Conservation (phyloP, 768 basidiomycete species). For the Chalciporus pseudorubinellus region DNA sequence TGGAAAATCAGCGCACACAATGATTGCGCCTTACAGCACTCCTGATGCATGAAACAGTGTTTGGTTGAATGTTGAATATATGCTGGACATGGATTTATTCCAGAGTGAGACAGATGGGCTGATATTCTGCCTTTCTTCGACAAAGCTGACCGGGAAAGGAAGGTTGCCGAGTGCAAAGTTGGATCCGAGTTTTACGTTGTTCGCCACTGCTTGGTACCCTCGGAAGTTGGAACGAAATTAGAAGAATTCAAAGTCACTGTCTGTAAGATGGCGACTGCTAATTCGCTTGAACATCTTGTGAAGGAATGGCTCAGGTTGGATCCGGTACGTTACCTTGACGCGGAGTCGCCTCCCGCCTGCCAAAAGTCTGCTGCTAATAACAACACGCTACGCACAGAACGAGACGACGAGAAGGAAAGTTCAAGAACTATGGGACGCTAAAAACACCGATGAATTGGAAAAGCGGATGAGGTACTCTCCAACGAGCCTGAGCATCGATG, state of each 20-base stretch:
- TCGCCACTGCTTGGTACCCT: too few relatives aligned
- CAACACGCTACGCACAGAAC: constrained; percentile 31
- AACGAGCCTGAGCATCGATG: neutral
- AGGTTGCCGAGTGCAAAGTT: too few relatives aligned
- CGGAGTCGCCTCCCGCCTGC: neutral
- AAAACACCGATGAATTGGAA: constrained; percentile 35
- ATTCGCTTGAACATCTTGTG: constrained; percentile 41
- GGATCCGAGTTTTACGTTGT: too few relatives aligned
- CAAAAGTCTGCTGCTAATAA: neutral
- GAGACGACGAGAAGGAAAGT: constrained; percentile 39
- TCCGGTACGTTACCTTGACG: constrained; percentile 30
- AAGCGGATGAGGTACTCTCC: constrained; percentile 40
- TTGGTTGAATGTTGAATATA: too few relatives aligned
- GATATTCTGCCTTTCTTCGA: too few relatives aligned
- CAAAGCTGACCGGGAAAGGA: too few relatives aligned
- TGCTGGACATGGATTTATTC: too few relatives aligned
- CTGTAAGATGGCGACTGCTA: neutral
- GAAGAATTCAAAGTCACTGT: too few relatives aligned
- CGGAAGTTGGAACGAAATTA: neutral
- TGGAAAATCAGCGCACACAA: neutral
- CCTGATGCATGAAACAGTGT: neutral
- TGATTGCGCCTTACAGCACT: too few relatives aligned
- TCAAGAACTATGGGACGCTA: constrained; percentile 30
- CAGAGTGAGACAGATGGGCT: too few relatives aligned
- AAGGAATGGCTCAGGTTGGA: constrained; percentile 51